Evolutionary conservation across 73 alveolate species (phyloP).

Genomic region (Durusdinium trenchii): DNA sequence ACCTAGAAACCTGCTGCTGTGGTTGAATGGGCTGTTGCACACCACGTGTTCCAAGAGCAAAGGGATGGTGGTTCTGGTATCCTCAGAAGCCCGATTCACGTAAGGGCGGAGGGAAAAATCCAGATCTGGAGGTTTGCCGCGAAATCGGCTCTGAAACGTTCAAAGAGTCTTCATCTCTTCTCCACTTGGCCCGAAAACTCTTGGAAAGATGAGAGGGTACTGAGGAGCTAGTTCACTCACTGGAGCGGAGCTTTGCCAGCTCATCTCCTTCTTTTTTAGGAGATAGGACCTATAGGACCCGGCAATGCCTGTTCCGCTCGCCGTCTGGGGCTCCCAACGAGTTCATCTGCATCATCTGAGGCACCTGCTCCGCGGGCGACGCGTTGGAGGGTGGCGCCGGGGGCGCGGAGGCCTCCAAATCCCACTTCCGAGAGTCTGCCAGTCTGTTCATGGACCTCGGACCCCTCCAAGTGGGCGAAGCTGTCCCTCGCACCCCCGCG

Average conservation of each 20-base stretch:
- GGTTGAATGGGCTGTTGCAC: not conserved
- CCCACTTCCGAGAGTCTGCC: not conserved
- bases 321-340: constrained; percentile 17
- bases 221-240: not conserved
- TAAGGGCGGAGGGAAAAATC: too few species aligned
- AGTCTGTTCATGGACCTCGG: not conserved
- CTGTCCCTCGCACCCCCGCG: not conserved
- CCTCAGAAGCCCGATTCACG: too few species aligned
- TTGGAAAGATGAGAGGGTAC: not conserved
- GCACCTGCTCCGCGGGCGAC: not conserved
- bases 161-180: not conserved
- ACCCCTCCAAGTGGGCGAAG: not conserved
- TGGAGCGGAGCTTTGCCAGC: not conserved
- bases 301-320: not conserved
- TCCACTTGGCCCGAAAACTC: not conserved
- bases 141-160: too few species aligned
- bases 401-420: not conserved
- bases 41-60: too few species aligned
- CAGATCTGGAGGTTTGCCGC: too few species aligned
- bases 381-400: not conserved
- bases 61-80: too few species aligned
- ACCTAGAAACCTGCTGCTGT: not conserved
- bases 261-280: not conserved
- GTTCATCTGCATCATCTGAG: constrained; percentile 76
- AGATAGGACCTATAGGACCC: not conserved